phyloP scores from a whole-genome alignment of 169 alveolate genomes.

The Eimeria nieschulzi region DNA sequence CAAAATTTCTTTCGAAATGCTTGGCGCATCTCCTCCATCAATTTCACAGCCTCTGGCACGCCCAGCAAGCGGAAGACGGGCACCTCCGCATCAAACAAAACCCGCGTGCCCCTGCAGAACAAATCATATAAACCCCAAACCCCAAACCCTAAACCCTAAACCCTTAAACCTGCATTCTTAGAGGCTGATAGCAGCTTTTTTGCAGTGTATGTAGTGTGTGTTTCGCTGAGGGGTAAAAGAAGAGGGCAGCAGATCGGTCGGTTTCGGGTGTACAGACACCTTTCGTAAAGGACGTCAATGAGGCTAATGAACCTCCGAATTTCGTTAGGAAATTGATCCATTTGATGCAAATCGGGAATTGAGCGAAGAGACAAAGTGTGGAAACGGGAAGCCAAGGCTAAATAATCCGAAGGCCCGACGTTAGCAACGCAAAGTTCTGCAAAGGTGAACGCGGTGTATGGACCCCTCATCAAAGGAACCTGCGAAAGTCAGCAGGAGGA shows the following conservation, averaged over 20 bases:
- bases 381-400: slow-evolving; percentile 18
- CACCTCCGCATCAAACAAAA: slow-evolving; percentile 63
- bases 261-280: neutral
- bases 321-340: slow-evolving; percentile 53
- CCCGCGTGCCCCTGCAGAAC: slow-evolving; percentile 47
- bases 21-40: slow-evolving; percentile 23
- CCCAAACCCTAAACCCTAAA: neutral
- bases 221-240: neutral
- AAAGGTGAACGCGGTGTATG: slow-evolving; percentile 47
- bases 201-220: neutral
- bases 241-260: neutral
- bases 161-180: neutral
- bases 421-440: slow-evolving; percentile 33
- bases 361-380: slow-evolving; percentile 41
- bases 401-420: slow-evolving; percentile 67
- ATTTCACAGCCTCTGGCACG: neutral
- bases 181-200: neutral
- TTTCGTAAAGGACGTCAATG: slow-evolving; percentile 71
- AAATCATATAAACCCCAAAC: neutral
- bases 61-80: slow-evolving; percentile 69
- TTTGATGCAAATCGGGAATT: slow-evolving; percentile 31
- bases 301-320: slow-evolving; percentile 70
- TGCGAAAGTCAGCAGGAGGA: neutral
- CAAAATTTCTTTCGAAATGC: neutral
- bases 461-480: slow-evolving; percentile 44